These are phyloP conservation scores for Epichloe coenophiala DNA, from an alignment of 2,329 filamentous ascomycete genomes.

Conservation along the genomic window DNA sequence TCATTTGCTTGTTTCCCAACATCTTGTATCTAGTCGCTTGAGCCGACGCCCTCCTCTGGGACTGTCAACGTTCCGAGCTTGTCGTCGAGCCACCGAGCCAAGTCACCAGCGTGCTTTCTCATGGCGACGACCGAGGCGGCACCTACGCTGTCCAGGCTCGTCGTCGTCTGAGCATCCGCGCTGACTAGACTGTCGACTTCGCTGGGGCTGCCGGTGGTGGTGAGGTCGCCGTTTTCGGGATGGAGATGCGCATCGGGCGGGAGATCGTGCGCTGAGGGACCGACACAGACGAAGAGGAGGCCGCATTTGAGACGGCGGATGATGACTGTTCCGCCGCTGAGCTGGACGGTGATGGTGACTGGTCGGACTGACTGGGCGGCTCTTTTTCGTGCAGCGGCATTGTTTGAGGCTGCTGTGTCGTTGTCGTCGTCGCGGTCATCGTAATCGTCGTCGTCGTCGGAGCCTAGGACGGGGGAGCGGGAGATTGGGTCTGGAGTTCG, in stretches of 20 bases:
- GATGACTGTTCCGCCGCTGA: constrained; percentile 44
- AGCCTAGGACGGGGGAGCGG: constrained; percentile 11
- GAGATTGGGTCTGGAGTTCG: constrained; percentile 14
- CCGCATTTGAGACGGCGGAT: constrained; percentile 44
- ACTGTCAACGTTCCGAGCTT: constrained; percentile 40
- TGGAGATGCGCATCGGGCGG: constrained; percentile 10
- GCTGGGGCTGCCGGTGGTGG: constrained; percentile 24
- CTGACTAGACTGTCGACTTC: constrained; percentile 35
- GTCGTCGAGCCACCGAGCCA: constrained; percentile 47
- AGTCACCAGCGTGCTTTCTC: constrained; percentile 43
- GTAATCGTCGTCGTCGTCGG: constrained; percentile 14
- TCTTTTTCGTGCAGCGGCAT: background rate
- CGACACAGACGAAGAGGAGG: constrained; percentile 48
- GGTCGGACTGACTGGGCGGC: constrained; percentile 18
- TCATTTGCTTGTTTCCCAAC: background rate
- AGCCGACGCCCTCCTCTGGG: constrained; percentile 36
- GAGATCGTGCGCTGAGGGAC: constrained; percentile 23
- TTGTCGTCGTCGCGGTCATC: constrained; percentile 6
- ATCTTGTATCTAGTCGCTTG: background rate
- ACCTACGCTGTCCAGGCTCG: constrained; percentile 24
- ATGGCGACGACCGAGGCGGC: constrained; percentile 36
- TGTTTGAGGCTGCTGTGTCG: constrained; percentile 2
- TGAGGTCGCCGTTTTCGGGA: constrained; percentile 18
- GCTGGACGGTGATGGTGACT: constrained; percentile 42
- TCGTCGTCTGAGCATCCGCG: constrained; percentile 30